Evolutionary conservation across 1,284 basidiomycete genomes (phyloP), one percentile per base, ranked within the genome.

Genomic region (Erythrobasidium hasegawianum): DNA sequence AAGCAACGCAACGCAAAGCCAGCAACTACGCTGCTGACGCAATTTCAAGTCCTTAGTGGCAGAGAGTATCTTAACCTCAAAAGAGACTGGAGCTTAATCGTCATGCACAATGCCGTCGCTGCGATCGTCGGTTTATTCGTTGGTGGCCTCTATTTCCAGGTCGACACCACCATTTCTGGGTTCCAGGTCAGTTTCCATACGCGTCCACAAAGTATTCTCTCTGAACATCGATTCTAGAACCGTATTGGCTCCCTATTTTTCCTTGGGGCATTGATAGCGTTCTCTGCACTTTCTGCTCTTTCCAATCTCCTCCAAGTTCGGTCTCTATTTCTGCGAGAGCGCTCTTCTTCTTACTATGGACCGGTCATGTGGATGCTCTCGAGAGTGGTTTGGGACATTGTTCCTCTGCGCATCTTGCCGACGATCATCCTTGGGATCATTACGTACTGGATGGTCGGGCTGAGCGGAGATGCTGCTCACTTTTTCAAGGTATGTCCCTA

Each of bases 211-310:
- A 5, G 27, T 26, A 14, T 45, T 43, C n/a, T n/a, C n/a, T n/a
- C n/a, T n/a, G n/a, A 53, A 45, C 33, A 20, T 8, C 10, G n/a
- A 24, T 22, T 50, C 11, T 55, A 69, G 65, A 67, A 67, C 43
- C 83, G 90, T 43, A 83, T 95, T n/a, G 91, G 91, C 27, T 88
- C 86, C 69, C 77, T 94, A 55, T 94, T 95, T 81, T 95, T 94
- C 84, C 76, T 94, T 73, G 88, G 72, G 26, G 41, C 58, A 7
- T 53, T 68, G 11, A 85, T 94, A 58, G 87, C 90, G 0, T 94
- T 95, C 78, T 90, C 89, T 0, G 85, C 89, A 1, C 79, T 95
- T 43, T 91, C 89, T 70, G 90, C 91, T 0, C 76, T 96, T 60
- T 89, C 90, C 76, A 92, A 92, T 71, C 81, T 94, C 43, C 84